Base-by-base conservation (phyloP, 208 protist species). In the Tritrichomonas musculus region DNA sequence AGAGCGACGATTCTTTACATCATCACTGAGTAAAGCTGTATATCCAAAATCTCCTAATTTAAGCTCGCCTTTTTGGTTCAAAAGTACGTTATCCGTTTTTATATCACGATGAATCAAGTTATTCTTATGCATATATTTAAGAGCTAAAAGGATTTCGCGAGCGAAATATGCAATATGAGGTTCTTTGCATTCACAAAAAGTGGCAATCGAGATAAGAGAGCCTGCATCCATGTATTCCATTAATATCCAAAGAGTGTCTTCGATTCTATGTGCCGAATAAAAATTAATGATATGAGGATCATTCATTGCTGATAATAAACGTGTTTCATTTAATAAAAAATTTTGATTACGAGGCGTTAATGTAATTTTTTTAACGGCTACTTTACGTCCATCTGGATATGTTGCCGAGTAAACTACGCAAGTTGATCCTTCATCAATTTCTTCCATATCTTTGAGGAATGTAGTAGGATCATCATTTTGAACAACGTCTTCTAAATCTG, bases 21-120 rank as follows among this genome's bases (percentile, higher is more conserved):
- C 33, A 53, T 25, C 33, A 0, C 27, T 20, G 41, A 88, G 77
- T 36, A 57, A 47, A 0, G 77, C 77, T 13, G 77, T 57, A 88
- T 88, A 88, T 22, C 92, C 92, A 50, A 95, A 95, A 55, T 95
- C 94, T 13, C 33, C 72, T n/a, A 95, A 47, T 22, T 94, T 94
- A 13, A 94, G 93, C 9, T 92, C 27, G 9, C 57, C 92, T 17
- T 84, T 60, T 41, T 13, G 47, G 27, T 88, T 94, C 9, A 95
- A 5, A n/a, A 95, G 66, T 22, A 94, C 55, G 36, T 95, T 95
- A 92, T 65, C 50, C 1, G 64, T 88, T 69, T 94, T 94, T 53
- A 95, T 84, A 80, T 95, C 94, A 47, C 93, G 36, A 80, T 95
- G 94, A 55, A 95, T 65, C 55, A 94, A 66, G n/a, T 60, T 72